Percentiles rank a stretch among this genome's conserved stretches.
Conservation (phyloP, 441 rosid genomes). For the Adansonia madagascariensis region DNA sequence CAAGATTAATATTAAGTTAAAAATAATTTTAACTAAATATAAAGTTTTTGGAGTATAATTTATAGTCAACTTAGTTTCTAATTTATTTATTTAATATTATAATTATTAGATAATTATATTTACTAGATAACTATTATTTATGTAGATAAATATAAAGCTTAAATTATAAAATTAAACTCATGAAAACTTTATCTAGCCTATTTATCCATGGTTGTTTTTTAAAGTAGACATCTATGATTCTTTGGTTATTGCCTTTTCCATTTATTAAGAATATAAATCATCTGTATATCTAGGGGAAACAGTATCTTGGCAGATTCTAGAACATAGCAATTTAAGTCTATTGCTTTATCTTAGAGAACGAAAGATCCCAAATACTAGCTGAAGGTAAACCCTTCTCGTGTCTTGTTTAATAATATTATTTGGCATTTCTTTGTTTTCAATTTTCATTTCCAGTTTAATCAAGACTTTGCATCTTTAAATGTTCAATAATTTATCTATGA, state of each 20-base stretch:
- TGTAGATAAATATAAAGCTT: no score
- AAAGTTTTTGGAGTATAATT: no score
- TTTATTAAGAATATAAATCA: constrained; percentile 18
- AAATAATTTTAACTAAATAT: no score
- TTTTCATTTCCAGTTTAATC: neutral
- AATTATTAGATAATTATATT: no score
- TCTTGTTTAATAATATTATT: neutral
- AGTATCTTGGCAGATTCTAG: constrained; percentile 97
- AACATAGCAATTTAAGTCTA: constrained; percentile 95
- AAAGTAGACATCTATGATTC: neutral
- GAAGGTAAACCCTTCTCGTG: constrained; percentile 54
- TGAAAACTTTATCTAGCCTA: no score
- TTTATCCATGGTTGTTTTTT: no score
- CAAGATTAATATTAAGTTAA: no score
- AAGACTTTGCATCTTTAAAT: neutral
- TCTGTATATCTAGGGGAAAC: constrained; percentile 59
- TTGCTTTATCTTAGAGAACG: constrained; percentile 96
- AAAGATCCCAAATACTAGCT: constrained; percentile 89
- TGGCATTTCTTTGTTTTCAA: neutral
- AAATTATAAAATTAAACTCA: no score
- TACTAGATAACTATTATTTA: no score
- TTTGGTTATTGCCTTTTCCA: neutral
- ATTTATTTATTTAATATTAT: no score
- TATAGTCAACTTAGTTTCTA: no score
- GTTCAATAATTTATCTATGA: neutral